phyloP scores from a whole-genome alignment of 73 alveolate genomes.

The Durusdinium trenchii region DNA sequence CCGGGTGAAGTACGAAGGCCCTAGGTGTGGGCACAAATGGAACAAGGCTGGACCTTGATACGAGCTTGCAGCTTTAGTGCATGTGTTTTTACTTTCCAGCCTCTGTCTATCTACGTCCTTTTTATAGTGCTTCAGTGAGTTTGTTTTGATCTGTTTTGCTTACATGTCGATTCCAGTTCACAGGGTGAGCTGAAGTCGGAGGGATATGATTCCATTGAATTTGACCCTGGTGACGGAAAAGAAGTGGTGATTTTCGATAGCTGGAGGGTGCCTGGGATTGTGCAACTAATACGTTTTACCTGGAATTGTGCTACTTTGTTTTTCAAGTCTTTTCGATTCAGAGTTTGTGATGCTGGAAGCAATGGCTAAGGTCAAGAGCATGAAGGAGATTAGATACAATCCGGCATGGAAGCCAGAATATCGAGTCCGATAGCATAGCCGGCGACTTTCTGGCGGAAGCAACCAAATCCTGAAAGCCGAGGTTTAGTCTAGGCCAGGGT shows the following conservation, averaged over 20 bases:
- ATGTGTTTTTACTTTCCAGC: background rate
- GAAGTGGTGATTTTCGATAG: constrained; percentile 66
- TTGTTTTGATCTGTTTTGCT: background rate
- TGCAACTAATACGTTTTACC: background rate
- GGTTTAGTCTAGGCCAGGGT: background rate
- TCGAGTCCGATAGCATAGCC: background rate
- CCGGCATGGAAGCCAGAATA: constrained; percentile 58
- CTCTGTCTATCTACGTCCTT: background rate
- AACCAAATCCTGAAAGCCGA: background rate
- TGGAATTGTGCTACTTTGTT: too few species aligned
- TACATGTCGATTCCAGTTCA: background rate
- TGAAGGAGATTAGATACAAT: constrained; percentile 69
- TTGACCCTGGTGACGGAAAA: constrained; percentile 79
- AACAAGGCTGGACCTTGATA: background rate
- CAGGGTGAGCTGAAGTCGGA: constrained; percentile 16
- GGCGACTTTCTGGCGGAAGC: background rate
- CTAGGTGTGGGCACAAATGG: constrained; percentile 70
- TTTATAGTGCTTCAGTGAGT: background rate
- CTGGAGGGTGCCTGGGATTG: background rate
- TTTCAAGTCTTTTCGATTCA: background rate
- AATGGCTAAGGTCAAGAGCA: constrained; percentile 60
- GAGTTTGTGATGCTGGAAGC: background rate
- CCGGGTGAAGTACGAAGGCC: constrained; percentile 58
- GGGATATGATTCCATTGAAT: constrained; percentile 47
- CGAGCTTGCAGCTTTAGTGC: background rate